Base-by-base conservation (phyloP, 768 basidiomycete species). In the Boletus reticuloceps region DNA sequence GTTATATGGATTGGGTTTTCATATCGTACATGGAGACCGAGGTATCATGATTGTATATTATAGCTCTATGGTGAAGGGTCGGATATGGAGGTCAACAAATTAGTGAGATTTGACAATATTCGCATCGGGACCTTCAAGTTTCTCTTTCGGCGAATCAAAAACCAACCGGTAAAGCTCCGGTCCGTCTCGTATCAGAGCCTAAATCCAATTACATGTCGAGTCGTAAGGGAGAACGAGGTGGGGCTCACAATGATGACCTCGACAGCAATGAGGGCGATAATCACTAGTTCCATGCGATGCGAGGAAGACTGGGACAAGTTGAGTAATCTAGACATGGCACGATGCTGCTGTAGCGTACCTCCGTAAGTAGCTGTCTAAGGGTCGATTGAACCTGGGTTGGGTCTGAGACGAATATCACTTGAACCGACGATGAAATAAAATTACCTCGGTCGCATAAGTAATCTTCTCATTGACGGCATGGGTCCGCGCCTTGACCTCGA, bases 241-340 rank as follows among this genome's bases (percentile, higher is more conserved):
- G 29, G 34, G 75, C 85, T 67, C 64, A 94, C 94, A 47, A 97
- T 89, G 63, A 93, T 77, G n/a, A 94, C 93, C 70, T 96, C 94
- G 12, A 97, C 92, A 0, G 94, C 91, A 64, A 98, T 97, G 47
- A 98, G 86, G 2, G 83, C 80, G 60, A 98, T 98, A 68, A 98
- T 98, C 58, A 98, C 89, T 6, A 96, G 77, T 72, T 98, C 96
- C 89, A 98, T 94, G 3, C 89, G 85, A 65, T 97, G 92, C 3
- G 81, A 83, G 6, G 90, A 91, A 4, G 92, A 91, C 91, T 96
- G 63, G n/a, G 11, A 57, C 47, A 47, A 11, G 17, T 29, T 54
- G 20, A 58, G 48, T 17, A 41, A 19, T 8, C 37, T 36, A 27
- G 6, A 20, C n/a, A 17, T 1, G 31, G 12, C 11, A 37, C 14